These are phyloP conservation scores for Dactylonectria macrodidyma DNA, from an alignment of 2,329 filamentous ascomycete species.

Conservation along the genomic window DNA sequence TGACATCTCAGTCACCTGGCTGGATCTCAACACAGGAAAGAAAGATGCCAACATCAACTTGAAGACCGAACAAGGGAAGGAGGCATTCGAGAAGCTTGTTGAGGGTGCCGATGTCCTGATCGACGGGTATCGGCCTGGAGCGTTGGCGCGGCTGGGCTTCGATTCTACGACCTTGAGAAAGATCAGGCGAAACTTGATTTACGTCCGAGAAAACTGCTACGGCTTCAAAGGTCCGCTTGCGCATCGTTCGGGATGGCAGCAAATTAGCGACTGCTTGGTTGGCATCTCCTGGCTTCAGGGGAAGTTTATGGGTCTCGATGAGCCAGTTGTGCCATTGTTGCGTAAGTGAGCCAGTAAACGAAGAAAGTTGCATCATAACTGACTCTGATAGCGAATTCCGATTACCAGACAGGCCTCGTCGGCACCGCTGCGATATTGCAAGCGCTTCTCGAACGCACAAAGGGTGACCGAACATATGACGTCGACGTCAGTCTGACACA, in stretches of 20 bases:
- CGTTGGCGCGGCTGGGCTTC: constrained; percentile 50
- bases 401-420: constrained; percentile 43
- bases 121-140: constrained; percentile 54
- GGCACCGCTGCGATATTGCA: constrained; percentile 39
- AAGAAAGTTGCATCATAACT: neutral
- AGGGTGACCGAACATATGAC: constrained; percentile 39
- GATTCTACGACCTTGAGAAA: constrained; percentile 34
- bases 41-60: constrained; percentile 51
- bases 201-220: constrained; percentile 55
- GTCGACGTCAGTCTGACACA: constrained; percentile 46
- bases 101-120: constrained; percentile 53
- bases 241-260: constrained; percentile 55
- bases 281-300: constrained; percentile 56
- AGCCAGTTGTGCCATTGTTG: constrained; percentile 43
- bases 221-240: constrained; percentile 53
- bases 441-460: constrained; percentile 38
- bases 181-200: constrained; percentile 47
- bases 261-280: constrained; percentile 56
- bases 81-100: constrained; percentile 43
- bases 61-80: constrained; percentile 46
- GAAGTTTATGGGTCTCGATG: constrained; percentile 54
- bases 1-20: constrained; percentile 49
- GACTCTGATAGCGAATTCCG: constrained; percentile 37
- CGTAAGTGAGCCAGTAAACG: constrained; percentile 25
- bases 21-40: constrained; percentile 55